Evolutionary conservation across 1,284 basidiomycete species (phyloP).

Genomic region (Trichosporon inkin): DNA sequence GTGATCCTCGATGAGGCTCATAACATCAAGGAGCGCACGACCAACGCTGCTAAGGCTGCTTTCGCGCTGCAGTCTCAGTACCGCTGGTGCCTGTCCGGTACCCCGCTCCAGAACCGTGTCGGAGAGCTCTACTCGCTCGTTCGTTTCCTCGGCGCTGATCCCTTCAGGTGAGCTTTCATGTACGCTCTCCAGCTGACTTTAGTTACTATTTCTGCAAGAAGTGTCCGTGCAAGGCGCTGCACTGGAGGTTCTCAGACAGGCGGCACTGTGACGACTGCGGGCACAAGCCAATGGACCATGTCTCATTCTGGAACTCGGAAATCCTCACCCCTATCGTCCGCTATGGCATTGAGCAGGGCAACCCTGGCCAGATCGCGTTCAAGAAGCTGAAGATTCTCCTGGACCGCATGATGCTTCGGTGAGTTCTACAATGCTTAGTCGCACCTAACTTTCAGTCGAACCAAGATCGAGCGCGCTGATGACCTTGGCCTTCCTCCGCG

Average conservation of each 20-base stretch:
- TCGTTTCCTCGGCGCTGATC: conserved; percentile 80
- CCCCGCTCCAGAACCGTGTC: conserved; percentile 92
- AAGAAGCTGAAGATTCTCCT: conserved; percentile 84
- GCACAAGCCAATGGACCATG: conserved; percentile 91
- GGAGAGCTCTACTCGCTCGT: conserved; percentile 97
- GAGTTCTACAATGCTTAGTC: background rate
- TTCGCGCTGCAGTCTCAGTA: conserved; percentile 80
- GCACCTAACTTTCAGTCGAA: conserved; percentile 37
- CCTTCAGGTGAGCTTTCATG: conserved; percentile 56
- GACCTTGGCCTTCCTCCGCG: conserved; percentile 96
- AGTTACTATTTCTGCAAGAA: conserved; percentile 80
- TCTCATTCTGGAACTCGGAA: conserved; percentile 54
- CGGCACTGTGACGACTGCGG: conserved; percentile 83
- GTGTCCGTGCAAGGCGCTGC: conserved; percentile 57
- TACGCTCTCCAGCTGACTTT: background rate
- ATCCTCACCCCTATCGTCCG: conserved; percentile 93
- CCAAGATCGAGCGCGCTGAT: conserved; percentile 84
- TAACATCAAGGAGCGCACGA: conserved; percentile 92
- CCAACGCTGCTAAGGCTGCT: conserved; percentile 93
- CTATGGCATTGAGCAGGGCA: conserved; percentile 57
- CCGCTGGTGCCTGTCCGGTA: conserved; percentile 97
- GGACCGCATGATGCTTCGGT: conserved; percentile 92
- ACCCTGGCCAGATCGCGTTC: conserved; percentile 74
- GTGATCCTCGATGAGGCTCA: conserved; percentile 85
- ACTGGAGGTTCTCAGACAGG: conserved; percentile 71